Evolutionary conservation across 1,139 yeast genomes (phyloP).

Genomic region (Sugiyamaella xylanicola): DNA sequence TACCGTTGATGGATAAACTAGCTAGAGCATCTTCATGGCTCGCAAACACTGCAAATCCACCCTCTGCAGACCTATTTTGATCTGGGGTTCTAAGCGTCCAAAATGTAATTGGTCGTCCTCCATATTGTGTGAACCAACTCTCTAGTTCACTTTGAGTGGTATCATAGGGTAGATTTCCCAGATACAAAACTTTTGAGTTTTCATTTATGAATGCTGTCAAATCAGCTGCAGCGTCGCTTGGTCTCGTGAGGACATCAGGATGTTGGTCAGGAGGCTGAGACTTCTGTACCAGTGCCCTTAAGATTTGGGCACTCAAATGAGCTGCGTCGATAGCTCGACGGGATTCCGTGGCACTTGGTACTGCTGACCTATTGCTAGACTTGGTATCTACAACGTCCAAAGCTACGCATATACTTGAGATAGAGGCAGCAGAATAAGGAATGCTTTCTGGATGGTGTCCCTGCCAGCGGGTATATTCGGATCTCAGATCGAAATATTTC

Average conservation of each 20-base stretch:
- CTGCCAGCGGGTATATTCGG: constrained; percentile 75
- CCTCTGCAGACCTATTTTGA: constrained; percentile 50
- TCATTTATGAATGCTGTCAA: constrained; percentile 67
- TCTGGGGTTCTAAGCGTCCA: constrained; percentile 78
- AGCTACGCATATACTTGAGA: constrained; percentile 59
- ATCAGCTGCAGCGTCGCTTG: constrained; percentile 76
- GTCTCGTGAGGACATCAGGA: constrained; percentile 62
- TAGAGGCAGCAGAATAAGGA: constrained; percentile 53
- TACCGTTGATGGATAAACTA: constrained; percentile 75
- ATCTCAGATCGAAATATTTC: constrained; percentile 70
- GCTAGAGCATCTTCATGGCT: constrained; percentile 87
- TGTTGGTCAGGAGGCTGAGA: constrained; percentile 58
- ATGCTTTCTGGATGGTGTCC: constrained; percentile 62
- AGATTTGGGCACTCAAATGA: constrained; percentile 47
- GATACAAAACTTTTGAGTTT: constrained; percentile 73
- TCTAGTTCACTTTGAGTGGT: constrained; percentile 91
- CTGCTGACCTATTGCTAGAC: constrained; percentile 18
- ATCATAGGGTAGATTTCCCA: constrained; percentile 77
- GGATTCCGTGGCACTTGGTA: constrained; percentile 19
- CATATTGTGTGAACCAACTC: constrained; percentile 86
- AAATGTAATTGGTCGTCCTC: constrained; percentile 83
- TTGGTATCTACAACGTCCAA: constrained; percentile 52
- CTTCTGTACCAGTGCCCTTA: constrained; percentile 55
- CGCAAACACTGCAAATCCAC: constrained; percentile 85
- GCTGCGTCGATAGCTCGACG: constrained; percentile 43